phyloP scores from a whole-genome alignment of 2,329 filamentous ascomycete species.

The Neonectria sp. region DNA sequence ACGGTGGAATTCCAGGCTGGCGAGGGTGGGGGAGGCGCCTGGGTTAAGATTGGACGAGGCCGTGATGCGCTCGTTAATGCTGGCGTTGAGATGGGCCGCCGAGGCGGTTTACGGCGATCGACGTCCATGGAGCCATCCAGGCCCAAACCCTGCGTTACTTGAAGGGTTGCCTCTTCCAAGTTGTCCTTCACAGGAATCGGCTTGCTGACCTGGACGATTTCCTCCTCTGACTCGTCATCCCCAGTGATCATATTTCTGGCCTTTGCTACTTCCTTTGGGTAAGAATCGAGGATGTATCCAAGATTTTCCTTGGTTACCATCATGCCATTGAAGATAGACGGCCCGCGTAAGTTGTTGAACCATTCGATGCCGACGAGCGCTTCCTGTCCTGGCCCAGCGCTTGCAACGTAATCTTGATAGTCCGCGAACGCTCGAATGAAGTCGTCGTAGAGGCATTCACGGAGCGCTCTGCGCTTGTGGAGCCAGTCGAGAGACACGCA shows the following conservation, averaged over 20 bases:
- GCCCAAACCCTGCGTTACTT: not conserved
- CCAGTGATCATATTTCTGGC: conserved; percentile 35
- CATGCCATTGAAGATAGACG: conserved; percentile 49
- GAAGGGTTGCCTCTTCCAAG: not conserved
- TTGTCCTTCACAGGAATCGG: not conserved
- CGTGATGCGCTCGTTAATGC: conserved; percentile 25
- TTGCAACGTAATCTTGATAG: conserved; percentile 59
- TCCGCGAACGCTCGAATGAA: conserved; percentile 63
- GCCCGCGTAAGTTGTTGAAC: conserved; percentile 53
- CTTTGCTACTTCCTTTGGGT: conserved; percentile 51
- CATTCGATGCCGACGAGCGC: conserved; percentile 59
- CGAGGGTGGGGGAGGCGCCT: conserved; percentile 36
- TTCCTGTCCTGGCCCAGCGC: conserved; percentile 42
- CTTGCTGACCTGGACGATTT: not conserved
- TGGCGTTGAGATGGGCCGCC: conserved; percentile 2
- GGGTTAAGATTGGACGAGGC: conserved; percentile 26
- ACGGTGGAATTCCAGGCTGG: conserved; percentile 34
- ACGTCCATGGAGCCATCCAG: conserved; percentile 38
- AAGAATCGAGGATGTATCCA: conserved; percentile 51
- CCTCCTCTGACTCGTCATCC: conserved; percentile 21
- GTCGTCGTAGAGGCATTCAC: conserved; percentile 66
- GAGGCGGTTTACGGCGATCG: conserved; percentile 18
- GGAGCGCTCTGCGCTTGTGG: conserved; percentile 51
- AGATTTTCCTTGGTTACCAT: conserved; percentile 56
- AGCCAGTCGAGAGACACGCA: conserved; percentile 61